Percentiles rank a stretch among this genome's conserved stretches.
These are phyloP conservation scores for Kurtzmaniella quercitrusa DNA, from an alignment of 1,139 yeast genomes.

Conservation along the genomic window DNA sequence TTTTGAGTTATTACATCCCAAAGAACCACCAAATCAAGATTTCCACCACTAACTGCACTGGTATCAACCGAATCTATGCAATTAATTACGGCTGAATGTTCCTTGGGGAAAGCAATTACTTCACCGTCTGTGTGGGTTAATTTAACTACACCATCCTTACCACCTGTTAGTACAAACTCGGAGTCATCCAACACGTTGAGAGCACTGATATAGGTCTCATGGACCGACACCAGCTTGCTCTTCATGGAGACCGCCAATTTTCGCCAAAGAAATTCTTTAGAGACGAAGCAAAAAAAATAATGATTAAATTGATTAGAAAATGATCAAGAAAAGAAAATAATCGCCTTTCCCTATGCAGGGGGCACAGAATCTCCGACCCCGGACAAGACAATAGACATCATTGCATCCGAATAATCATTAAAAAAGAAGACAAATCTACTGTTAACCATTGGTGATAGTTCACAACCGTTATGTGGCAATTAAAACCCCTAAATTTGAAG, in stretches of 20 bases:
- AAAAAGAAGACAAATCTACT: no score
- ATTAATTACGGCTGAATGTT: conserved; percentile 17
- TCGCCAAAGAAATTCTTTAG: no score
- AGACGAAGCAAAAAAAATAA: no score
- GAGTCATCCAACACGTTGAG: conserved; percentile 15
- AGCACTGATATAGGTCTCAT: conserved; percentile 15
- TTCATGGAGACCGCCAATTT: not conserved
- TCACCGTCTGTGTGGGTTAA: conserved; percentile 13
- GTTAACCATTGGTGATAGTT: no score
- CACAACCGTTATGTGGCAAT: no score
- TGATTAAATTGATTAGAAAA: no score
- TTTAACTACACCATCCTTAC: conserved; percentile 16
- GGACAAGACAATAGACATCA: no score
- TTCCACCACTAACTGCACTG: conserved; percentile 11
- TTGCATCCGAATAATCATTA: not conserved
- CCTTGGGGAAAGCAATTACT: conserved; percentile 13
- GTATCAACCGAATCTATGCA: conserved; percentile 12
- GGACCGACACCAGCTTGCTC: not conserved
- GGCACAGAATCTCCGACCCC: no score
- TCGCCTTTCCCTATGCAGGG: no score
- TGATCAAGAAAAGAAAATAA: no score
- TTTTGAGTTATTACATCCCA: conserved; percentile 16
- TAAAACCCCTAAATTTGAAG: no score
- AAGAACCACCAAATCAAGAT: conserved; percentile 7
- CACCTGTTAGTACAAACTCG: conserved; percentile 21